phyloP scores from a whole-genome alignment of 495 filamentous ascomycete species.

The Penicillium ucsense region DNA sequence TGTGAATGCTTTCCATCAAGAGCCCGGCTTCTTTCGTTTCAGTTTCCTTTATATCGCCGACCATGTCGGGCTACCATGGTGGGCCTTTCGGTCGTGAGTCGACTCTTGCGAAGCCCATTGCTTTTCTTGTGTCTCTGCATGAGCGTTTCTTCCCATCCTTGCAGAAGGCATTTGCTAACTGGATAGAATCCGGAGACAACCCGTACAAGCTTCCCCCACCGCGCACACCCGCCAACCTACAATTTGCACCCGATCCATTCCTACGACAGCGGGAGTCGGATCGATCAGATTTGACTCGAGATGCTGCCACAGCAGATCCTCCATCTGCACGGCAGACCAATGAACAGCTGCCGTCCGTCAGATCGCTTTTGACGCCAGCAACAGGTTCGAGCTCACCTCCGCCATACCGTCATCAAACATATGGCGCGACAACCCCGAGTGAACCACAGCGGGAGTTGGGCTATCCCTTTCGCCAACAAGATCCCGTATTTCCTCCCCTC shows the following conservation, averaged over 20 bases:
- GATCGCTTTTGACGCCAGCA: slow-evolving; percentile 35
- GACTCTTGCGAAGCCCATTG: slow-evolving; percentile 11
- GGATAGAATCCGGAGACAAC: slow-evolving; percentile 25
- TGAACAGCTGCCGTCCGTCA: slow-evolving; percentile 39
- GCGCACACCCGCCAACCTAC: slow-evolving; percentile 28
- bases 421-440: slow-evolving; percentile 11
- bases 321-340: slow-evolving; percentile 10
- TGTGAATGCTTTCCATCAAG: slow-evolving; percentile 3
- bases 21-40: neutral
- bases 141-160: slow-evolving; percentile 7
- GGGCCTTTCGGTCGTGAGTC: slow-evolving; percentile 44
- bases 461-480: slow-evolving; percentile 16
- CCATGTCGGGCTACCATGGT: slow-evolving; percentile 35
- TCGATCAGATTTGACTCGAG: slow-evolving; percentile 15
- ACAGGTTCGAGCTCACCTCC: slow-evolving; percentile 24
- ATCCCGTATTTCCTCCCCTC: slow-evolving; percentile 6
- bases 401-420: slow-evolving; percentile 15
- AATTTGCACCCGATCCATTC: slow-evolving; percentile 36
- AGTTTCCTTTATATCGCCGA: slow-evolving; percentile 4
- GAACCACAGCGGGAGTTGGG: slow-evolving; percentile 12
- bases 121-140: slow-evolving; percentile 18
- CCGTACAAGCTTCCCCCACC: slow-evolving; percentile 45
- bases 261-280: slow-evolving; percentile 26
- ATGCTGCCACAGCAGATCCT: slow-evolving; percentile 6
- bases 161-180: slow-evolving; percentile 24